Conservation (phyloP, 495 filamentous ascomycete species). For the Talaromyces ruber region DNA sequence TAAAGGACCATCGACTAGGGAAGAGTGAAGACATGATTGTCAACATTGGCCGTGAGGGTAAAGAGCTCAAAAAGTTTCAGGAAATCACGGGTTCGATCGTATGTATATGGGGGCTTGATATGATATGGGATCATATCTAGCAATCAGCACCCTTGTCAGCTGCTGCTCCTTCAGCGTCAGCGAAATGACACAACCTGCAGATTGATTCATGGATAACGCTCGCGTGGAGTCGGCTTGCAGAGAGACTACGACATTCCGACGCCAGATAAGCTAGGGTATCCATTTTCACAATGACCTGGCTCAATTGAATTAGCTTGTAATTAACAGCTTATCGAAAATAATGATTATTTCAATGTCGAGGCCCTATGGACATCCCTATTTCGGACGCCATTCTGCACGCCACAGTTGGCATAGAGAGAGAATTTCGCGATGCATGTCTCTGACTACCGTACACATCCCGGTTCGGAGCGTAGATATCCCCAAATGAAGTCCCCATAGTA, state of each 20-base stretch:
- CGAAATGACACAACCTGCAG: not conserved
- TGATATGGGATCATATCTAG: not conserved
- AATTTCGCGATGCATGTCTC: not conserved
- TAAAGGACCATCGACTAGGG: slow-evolving; percentile 3
- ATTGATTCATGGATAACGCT: not conserved
- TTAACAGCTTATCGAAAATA: not conserved
- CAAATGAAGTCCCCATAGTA: not conserved
- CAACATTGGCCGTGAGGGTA: not conserved
- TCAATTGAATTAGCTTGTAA: not conserved
- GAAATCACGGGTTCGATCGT: not conserved
- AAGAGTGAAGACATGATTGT: slow-evolving; percentile 1
- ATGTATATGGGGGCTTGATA: not conserved
- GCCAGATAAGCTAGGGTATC: not conserved
- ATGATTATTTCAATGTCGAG: not conserved
- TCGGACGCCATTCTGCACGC: not conserved
- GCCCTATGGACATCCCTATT: not conserved
- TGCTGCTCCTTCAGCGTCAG: not conserved
- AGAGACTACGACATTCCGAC: not conserved
- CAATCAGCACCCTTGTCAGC: not conserved
- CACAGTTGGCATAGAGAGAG: not conserved
- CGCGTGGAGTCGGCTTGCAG: not conserved
- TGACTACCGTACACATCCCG: not conserved
- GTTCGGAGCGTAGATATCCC: not conserved
- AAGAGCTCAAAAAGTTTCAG: not conserved
- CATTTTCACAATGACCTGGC: not conserved